Evolutionary conservation across 805 yeast genomes (phyloP).

Genomic region (Hanseniaspora meyeri): DNA sequence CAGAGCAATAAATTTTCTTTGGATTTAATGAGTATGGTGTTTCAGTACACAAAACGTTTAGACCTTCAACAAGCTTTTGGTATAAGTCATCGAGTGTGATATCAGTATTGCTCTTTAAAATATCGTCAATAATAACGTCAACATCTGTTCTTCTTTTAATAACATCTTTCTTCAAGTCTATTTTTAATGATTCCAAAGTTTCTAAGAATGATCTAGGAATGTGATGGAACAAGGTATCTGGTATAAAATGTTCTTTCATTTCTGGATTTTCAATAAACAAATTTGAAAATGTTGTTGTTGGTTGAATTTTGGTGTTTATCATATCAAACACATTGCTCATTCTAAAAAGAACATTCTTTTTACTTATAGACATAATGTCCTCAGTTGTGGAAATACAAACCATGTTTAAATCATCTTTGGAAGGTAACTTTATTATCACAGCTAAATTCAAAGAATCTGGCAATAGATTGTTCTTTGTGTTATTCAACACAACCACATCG

Average conservation of each 20-base stretch:
- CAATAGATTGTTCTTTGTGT: not conserved
- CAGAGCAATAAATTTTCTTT: not conserved
- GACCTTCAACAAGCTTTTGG: not conserved
- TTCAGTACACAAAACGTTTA: not conserved
- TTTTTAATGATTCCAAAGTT: not conserved
- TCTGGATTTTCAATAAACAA: not conserved
- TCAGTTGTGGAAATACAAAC: not conserved
- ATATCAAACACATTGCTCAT: not conserved
- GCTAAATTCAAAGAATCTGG: not conserved
- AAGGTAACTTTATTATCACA: not conserved
- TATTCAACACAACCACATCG: conserved; percentile 1
- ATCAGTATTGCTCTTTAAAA: not conserved
- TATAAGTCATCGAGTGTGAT: not conserved
- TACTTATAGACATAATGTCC: not conserved
- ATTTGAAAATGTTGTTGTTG: not conserved
- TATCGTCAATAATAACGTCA: not conserved
- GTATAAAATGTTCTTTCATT: not conserved
- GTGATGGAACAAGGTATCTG: not conserved
- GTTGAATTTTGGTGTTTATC: not conserved
- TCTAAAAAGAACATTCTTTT: not conserved
- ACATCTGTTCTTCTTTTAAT: not conserved
- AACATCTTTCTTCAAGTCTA: not conserved
- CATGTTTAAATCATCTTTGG: not conserved
- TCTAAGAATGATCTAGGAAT: not conserved
- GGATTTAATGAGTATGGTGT: not conserved